Conservation (phyloP, 805 yeast genomes). For the Teunomyces tritomae region DNA sequence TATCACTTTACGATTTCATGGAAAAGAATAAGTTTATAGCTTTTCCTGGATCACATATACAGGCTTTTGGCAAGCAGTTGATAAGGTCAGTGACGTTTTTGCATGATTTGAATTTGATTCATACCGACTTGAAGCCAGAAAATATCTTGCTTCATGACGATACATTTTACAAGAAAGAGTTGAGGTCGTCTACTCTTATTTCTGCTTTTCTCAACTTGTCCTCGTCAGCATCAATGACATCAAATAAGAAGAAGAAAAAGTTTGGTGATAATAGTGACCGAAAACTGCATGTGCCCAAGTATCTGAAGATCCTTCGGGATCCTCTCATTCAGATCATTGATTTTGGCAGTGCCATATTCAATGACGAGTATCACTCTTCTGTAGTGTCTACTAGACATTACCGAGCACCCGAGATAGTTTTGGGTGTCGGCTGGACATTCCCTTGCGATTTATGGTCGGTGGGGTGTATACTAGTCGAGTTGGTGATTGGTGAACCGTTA, state of each 20-base stretch:
- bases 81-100: conserved; percentile 81
- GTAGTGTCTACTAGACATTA: conserved; percentile 95
- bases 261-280: conserved; percentile 3
- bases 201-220: conserved; percentile 29
- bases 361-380: conserved; percentile 89
- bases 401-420: conserved; percentile 93
- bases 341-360: conserved; percentile 94
- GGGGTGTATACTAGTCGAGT: conserved; percentile 89
- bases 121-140: conserved; percentile 96
- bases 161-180: conserved; percentile 38
- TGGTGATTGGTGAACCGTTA: conserved; percentile 90
- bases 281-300: conserved; percentile 21
- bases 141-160: conserved; percentile 71
- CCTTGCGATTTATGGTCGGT: conserved; percentile 98
- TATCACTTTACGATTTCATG: conserved; percentile 85
- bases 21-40: conserved; percentile 79
- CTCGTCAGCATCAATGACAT: neutral
- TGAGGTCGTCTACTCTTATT: conserved; percentile 31
- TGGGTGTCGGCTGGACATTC: conserved; percentile 95
- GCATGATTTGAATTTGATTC: conserved; percentile 87
- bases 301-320: conserved; percentile 55
- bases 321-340: conserved; percentile 89
- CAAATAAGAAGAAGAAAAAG: conserved; percentile 1
- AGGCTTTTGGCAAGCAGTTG: conserved; percentile 82
- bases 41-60: conserved; percentile 94